Percentiles rank a stretch among this genome's conserved stretches.
Evolutionary conservation across 352 stramenopile genomes (phyloP).

Genomic region (Nothophytophthora sp.): DNA sequence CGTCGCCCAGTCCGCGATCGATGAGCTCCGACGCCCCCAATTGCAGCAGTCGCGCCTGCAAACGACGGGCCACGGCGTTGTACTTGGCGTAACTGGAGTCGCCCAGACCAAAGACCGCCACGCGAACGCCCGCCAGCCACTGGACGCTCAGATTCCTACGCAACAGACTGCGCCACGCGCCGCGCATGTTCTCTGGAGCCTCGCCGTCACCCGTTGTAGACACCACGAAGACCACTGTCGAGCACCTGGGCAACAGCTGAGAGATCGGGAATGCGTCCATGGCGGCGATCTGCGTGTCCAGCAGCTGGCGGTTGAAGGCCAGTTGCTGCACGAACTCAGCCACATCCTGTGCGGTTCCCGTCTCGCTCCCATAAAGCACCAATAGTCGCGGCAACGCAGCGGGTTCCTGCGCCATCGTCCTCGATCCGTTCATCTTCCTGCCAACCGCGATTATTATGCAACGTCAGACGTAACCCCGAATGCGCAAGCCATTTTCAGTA

Average conservation of each 20-base stretch:
- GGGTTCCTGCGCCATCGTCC: slow-evolving; percentile 7
- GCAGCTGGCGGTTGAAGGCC: slow-evolving; percentile 58
- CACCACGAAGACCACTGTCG: slow-evolving; percentile 88
- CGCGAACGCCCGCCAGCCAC: slow-evolving; percentile 66
- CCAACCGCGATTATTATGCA: too few species aligned
- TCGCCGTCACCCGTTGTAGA: slow-evolving; percentile 93
- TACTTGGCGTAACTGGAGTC: slow-evolving; percentile 94
- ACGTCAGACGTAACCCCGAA: too few species aligned
- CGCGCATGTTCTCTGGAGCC: slow-evolving; percentile 90
- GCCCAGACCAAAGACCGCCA: slow-evolving; percentile 92
- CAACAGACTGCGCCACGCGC: slow-evolving; percentile 83
- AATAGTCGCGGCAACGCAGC: slow-evolving; percentile 45
- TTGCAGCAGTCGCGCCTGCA: slow-evolving; percentile 87
- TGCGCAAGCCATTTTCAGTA: too few species aligned
- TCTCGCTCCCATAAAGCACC: slow-evolving; percentile 92
- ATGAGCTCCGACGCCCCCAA: slow-evolving; percentile 80
- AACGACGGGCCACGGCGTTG: slow-evolving; percentile 86
- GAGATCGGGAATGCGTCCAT: slow-evolving; percentile 75
- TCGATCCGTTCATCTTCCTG: too few species aligned
- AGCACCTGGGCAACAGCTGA: slow-evolving; percentile 48
- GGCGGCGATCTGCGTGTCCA: slow-evolving; percentile 46
- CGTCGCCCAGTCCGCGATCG: slow-evolving; percentile 81
- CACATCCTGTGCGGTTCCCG: slow-evolving; percentile 87
- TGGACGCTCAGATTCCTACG: slow-evolving; percentile 70
- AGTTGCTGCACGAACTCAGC: slow-evolving; percentile 75